Percentiles rank a stretch among this genome's conserved stretches.
phyloP scores from a whole-genome alignment of 2,329 filamentous ascomycete genomes.

The Hirsutella thompsonii region DNA sequence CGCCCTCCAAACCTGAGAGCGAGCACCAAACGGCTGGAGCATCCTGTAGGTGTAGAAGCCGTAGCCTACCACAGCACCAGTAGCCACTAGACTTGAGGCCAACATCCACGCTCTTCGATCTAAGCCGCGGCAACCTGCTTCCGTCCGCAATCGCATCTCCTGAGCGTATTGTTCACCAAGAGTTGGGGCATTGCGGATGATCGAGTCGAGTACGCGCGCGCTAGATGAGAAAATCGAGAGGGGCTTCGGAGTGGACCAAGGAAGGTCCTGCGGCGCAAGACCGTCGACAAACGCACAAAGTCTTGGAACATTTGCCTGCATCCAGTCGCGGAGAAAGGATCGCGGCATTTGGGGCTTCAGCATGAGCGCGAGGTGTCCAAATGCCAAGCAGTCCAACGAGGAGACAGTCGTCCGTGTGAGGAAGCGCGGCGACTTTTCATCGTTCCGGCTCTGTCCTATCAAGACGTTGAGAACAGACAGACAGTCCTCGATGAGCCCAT shows the following conservation, averaged over 20 bases:
- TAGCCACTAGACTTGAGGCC: conserved; percentile 18
- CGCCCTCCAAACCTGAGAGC: conserved; percentile 28
- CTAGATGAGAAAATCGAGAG: conserved; percentile 12
- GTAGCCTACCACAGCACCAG: conserved; percentile 25
- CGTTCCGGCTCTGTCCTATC: conserved; percentile 9
- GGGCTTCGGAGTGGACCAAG: conserved; percentile 12
- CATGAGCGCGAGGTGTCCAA: conserved; percentile 70
- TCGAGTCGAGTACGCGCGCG: conserved; percentile 19
- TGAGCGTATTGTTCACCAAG: conserved; percentile 21
- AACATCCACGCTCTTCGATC: conserved; percentile 19
- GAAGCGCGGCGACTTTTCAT: conserved; percentile 17
- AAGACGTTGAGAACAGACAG: conserved; percentile 58
- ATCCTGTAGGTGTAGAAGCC: conserved; percentile 25
- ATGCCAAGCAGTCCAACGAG: conserved; percentile 61
- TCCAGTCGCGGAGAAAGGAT: conserved; percentile 26
- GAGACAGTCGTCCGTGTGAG: conserved; percentile 13
- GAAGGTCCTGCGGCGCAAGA: conserved; percentile 14
- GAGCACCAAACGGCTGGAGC: conserved; percentile 31
- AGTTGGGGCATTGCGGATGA: conserved; percentile 21
- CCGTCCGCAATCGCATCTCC: conserved; percentile 23
- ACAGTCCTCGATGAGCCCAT: conserved; percentile 57
- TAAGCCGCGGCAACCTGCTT: conserved; percentile 17
- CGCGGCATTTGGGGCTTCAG: conserved; percentile 34
- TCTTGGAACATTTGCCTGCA: conserved; percentile 17
- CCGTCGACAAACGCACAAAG: conserved; percentile 18